phyloP scores from a whole-genome alignment of 805 yeast genomes.

The Lipomyces lipofer region DNA sequence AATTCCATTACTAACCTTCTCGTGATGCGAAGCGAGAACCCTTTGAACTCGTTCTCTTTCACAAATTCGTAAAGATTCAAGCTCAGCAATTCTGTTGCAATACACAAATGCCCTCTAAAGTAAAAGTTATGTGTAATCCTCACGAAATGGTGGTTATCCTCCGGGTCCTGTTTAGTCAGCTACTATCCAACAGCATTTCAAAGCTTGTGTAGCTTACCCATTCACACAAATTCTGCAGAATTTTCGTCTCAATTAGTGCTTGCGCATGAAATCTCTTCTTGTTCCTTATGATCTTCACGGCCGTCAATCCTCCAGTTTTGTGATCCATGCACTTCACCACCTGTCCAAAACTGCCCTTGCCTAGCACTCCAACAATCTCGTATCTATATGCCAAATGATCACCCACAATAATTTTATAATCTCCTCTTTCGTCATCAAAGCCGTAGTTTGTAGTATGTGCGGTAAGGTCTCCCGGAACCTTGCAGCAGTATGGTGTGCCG shows the following conservation, averaged over 20 bases:
- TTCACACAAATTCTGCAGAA: constrained; percentile 52
- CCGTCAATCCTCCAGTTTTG: constrained; percentile 57
- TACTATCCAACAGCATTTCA: neutral
- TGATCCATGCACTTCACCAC: constrained; percentile 72
- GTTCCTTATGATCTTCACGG: constrained; percentile 74
- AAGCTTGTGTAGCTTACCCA: constrained; percentile 26
- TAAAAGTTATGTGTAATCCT: constrained; percentile 67
- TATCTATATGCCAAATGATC: constrained; percentile 80
- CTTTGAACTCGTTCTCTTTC: constrained; percentile 41
- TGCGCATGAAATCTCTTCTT: constrained; percentile 73
- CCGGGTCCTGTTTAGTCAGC: constrained; percentile 31
- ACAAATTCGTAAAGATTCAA: constrained; percentile 62
- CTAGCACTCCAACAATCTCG: constrained; percentile 59
- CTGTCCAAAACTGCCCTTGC: constrained; percentile 81
- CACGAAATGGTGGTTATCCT: constrained; percentile 46
- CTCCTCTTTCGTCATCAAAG: constrained; percentile 68
- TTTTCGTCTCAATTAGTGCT: constrained; percentile 73
- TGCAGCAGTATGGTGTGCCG: constrained; percentile 42
- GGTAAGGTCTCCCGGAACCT: constrained; percentile 31
- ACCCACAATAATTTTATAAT: constrained; percentile 54
- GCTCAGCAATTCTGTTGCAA: constrained; percentile 70
- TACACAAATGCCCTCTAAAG: constrained; percentile 81
- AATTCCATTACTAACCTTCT: constrained; percentile 17
- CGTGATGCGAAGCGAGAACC: constrained; percentile 40
- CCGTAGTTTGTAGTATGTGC: constrained; percentile 53